Conservation (phyloP, 208 protist species). For the Acanthamoeba sp. region DNA sequence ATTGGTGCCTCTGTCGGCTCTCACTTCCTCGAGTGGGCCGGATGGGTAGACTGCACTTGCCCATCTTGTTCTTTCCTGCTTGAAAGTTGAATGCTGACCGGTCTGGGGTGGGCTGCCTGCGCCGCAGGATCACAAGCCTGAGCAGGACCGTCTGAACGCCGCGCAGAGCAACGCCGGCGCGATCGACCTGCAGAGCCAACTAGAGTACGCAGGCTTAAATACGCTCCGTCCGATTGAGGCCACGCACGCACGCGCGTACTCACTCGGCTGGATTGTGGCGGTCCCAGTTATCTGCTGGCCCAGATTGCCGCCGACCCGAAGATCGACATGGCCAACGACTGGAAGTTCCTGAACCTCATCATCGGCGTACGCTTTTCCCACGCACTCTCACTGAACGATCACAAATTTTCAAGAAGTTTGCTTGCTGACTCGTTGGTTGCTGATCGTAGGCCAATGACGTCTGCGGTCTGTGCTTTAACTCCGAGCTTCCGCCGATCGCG, state of each 20-base stretch:
- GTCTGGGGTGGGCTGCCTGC: too few species aligned
- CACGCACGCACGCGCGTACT: background rate
- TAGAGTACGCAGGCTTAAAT: background rate
- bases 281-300: background rate
- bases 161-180: slow-evolving; percentile 52
- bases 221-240: background rate
- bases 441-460: slow-evolving; percentile 44
- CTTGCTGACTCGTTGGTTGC: background rate
- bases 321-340: slow-evolving; percentile 45
- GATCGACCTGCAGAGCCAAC: slow-evolving; percentile 3
- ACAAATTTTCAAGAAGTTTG: too few species aligned
- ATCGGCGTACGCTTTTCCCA: background rate
- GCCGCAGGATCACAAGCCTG: background rate
- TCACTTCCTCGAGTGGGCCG: slow-evolving; percentile 40
- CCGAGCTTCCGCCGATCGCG: background rate
- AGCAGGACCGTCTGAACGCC: slow-evolving; percentile 25
- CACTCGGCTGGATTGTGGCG: background rate
- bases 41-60: background rate
- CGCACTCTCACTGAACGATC: background rate
- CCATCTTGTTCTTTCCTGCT: background rate
- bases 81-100: background rate
- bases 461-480: slow-evolving; percentile 29
- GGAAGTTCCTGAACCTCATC: slow-evolving; percentile 52
- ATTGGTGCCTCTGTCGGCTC: background rate
- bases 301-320: background rate